Conservation (phyloP, 2,329 filamentous ascomycete species). For the Neonectria sp. region DNA sequence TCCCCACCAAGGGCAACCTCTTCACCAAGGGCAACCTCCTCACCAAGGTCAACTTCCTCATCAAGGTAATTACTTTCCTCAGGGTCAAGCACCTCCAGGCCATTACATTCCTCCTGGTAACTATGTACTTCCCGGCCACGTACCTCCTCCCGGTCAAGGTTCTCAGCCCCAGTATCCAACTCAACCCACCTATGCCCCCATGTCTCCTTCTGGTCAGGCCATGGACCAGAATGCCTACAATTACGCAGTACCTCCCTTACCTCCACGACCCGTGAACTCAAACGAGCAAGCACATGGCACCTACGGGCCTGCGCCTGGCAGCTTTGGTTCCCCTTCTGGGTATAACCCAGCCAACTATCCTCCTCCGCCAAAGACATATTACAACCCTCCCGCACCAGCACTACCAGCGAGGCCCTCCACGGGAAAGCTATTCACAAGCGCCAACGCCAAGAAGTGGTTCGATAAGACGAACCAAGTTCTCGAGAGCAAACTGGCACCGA, state of each 20-base stretch:
- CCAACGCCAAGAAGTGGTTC: conserved; percentile 54
- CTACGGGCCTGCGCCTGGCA: conserved; percentile 27
- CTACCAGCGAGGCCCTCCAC: conserved; percentile 38
- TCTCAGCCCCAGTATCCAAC: conserved; percentile 42
- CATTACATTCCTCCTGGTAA: not conserved
- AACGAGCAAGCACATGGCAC: conserved; percentile 34
- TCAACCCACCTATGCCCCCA: conserved; percentile 42
- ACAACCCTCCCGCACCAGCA: conserved; percentile 44
- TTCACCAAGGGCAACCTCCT: not conserved
- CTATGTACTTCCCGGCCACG: not conserved
- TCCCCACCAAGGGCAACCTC: not conserved
- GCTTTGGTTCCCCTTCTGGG: conserved; percentile 41
- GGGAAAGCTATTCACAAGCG: conserved; percentile 51
- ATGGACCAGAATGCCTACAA: conserved; percentile 31
- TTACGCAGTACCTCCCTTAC: conserved; percentile 45
- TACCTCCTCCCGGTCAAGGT: conserved; percentile 21
- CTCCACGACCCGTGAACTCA: conserved; percentile 46
- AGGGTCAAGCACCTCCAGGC: not conserved
- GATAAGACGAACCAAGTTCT: conserved; percentile 54
- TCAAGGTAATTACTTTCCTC: not conserved
- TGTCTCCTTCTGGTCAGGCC: conserved; percentile 17
- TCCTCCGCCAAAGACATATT: conserved; percentile 52
- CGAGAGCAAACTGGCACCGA: conserved; percentile 52
- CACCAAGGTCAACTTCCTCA: not conserved
- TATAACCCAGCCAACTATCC: conserved; percentile 48